Evolutionary conservation across 345 rosid species (phyloP).

Genomic region (Adansonia digitata): DNA sequence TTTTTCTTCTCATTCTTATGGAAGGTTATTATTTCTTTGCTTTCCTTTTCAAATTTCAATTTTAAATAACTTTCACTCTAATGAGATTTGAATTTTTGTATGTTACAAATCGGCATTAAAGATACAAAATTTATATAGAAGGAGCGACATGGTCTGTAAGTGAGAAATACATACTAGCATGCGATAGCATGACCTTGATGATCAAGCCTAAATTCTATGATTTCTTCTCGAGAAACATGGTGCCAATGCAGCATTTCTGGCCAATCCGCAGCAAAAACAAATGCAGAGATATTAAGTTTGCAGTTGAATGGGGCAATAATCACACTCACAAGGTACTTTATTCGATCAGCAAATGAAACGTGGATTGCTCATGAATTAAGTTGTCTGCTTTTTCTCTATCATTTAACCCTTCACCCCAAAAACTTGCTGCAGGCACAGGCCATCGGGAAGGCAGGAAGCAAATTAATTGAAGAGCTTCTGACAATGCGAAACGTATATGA

Average conservation of each 20-base stretch:
- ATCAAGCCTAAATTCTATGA: constrained; percentile 26
- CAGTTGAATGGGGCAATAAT: constrained; percentile 37
- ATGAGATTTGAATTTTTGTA: not conserved
- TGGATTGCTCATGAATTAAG: not conserved
- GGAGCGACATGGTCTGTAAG: constrained; percentile 41
- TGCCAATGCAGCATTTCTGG: constrained; percentile 37
- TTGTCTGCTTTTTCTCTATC: not conserved
- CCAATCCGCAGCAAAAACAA: constrained; percentile 18
- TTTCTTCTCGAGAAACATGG: constrained; percentile 31
- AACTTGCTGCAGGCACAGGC: constrained; percentile 36
- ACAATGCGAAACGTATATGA: constrained; percentile 49
- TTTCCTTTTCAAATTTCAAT: not conserved
- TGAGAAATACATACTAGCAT: constrained; percentile 37
- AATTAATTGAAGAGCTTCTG: constrained; percentile 33
- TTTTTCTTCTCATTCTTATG: not conserved
- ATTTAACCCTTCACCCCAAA: not conserved
- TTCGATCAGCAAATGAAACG: not conserved
- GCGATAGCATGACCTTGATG: constrained; percentile 28
- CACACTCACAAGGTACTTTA: constrained; percentile 19
- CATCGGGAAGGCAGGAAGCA: constrained; percentile 48
- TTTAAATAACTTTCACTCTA: not conserved
- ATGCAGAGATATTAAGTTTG: constrained; percentile 26
- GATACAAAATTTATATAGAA: constrained; percentile 35
- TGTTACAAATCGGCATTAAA: not conserved
- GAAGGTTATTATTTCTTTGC: not conserved